These are phyloP conservation scores for Candida chilensis DNA, from an alignment of 805 yeast species.

Conservation along the genomic window DNA sequence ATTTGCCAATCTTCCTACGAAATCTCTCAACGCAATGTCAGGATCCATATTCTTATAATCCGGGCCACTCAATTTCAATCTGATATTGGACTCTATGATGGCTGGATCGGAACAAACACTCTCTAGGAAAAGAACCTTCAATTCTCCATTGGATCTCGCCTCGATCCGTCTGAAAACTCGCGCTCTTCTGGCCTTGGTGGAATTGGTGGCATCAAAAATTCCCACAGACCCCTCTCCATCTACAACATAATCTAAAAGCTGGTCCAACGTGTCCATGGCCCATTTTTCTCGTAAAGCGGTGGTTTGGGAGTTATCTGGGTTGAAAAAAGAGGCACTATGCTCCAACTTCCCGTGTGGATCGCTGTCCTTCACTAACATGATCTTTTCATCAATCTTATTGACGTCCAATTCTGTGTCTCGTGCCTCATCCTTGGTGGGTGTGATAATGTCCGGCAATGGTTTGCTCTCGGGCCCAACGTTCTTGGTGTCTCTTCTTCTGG, in stretches of 20 bases:
- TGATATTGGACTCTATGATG: constrained; percentile 75
- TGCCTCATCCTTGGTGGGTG: constrained; percentile 16
- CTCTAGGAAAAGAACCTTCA: constrained; percentile 80
- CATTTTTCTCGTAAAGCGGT: constrained; percentile 75
- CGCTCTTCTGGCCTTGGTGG: constrained; percentile 56
- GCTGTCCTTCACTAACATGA: constrained; percentile 2
- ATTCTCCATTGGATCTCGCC: constrained; percentile 44
- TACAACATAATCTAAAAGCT: constrained; percentile 70
- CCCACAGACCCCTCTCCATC: constrained; percentile 87
- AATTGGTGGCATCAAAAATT: constrained; percentile 79
- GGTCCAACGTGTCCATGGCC: constrained; percentile 93
- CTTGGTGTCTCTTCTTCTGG: constrained; percentile 67
- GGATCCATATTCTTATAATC: constrained; percentile 86
- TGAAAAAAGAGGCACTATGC: constrained; percentile 81
- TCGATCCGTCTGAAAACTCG: constrained; percentile 49
- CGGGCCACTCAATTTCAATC: constrained; percentile 85
- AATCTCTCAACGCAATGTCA: constrained; percentile 69
- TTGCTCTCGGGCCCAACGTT: constrained; percentile 60
- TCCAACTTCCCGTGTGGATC: constrained; percentile 8
- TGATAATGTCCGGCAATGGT: constrained; percentile 40
- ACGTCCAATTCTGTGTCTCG: constrained; percentile 1
- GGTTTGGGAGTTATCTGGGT: constrained; percentile 64
- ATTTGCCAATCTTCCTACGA: constrained; percentile 69
- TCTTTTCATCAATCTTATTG: constrained; percentile 1
- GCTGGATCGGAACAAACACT: constrained; percentile 76